phyloP scores from a whole-genome alignment of 2,329 filamentous ascomycete species.

The Trichoderma cornu-damae region DNA sequence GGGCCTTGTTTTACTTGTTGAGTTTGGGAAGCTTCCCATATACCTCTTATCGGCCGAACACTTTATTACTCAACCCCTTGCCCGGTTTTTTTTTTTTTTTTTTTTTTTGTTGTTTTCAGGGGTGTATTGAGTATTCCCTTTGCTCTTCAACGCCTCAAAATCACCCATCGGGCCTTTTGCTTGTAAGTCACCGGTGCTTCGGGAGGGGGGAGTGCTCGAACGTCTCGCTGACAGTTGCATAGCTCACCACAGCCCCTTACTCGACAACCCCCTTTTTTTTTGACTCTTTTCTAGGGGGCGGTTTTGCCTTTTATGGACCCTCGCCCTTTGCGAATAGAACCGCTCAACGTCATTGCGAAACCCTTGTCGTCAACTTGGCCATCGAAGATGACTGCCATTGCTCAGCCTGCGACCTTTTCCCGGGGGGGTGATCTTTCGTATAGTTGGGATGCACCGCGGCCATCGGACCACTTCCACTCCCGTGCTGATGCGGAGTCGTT shows the following conservation, averaged over 20 bases:
- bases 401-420: constrained; percentile 41
- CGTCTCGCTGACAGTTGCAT: not conserved
- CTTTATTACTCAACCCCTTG: not conserved
- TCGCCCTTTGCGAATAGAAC: constrained; percentile 21
- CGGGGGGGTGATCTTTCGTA: constrained; percentile 35
- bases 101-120: no score
- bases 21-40: not conserved
- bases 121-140: no score
- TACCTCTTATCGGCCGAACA: no score
- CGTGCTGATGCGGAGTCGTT: constrained; percentile 38
- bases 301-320: constrained; percentile 5
- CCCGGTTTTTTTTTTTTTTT: not conserved
- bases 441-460: constrained; percentile 38
- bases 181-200: not conserved
- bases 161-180: not conserved
- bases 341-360: not conserved
- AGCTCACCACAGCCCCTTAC: not conserved
- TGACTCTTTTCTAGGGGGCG: not conserved
- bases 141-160: no score
- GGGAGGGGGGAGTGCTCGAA: not conserved
- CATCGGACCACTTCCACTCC: constrained; percentile 33
- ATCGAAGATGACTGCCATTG: constrained; percentile 47
- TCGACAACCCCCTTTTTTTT: no score
- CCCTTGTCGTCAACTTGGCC: not conserved
- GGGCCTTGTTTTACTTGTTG: no score